These are phyloP conservation scores for Intubia oerlemansii DNA, from an alignment of 2,329 filamentous ascomycete species.

Conservation along the genomic window DNA sequence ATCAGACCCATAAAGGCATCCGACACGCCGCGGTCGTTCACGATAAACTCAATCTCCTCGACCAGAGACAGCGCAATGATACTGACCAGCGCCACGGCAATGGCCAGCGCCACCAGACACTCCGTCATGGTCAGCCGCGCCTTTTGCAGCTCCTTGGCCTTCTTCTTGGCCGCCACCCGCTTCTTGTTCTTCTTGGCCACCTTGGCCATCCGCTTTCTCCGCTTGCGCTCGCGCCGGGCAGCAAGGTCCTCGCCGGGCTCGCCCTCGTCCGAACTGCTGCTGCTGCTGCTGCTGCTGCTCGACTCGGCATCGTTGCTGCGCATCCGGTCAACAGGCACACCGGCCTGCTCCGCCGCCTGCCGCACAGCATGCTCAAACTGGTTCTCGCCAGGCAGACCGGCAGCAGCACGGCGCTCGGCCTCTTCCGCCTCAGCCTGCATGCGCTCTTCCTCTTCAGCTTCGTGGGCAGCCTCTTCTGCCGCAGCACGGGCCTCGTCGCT, in stretches of 20 bases:
- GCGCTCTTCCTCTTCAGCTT: neutral
- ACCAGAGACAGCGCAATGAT: constrained; percentile 57
- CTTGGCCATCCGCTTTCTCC: too few relatives aligned
- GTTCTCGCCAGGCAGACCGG: too few relatives aligned
- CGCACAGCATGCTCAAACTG: constrained; percentile 1
- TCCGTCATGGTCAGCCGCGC: constrained; percentile 52
- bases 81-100: constrained; percentile 48
- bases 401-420: neutral
- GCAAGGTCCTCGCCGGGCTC: constrained; percentile 19
- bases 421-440: neutral
- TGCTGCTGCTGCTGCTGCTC: too few relatives aligned
- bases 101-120: constrained; percentile 38
- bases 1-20: constrained; percentile 47
- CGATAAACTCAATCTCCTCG: constrained; percentile 42
- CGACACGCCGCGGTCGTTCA: constrained; percentile 21
- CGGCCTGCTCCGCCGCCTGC: constrained; percentile 1
- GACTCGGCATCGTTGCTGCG: constrained; percentile 30
- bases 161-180: constrained; percentile 15
- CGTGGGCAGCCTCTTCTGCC: neutral
- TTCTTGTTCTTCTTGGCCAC: neutral
- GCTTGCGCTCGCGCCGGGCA: neutral
- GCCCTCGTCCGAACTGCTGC: too few relatives aligned
- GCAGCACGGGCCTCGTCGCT: constrained; percentile 45
- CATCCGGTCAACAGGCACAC: too few relatives aligned
- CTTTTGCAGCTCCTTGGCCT: neutral